Evolutionary conservation across 192 early-diverging fungal species (phyloP).

Genomic region (Thamnidium elegans): DNA sequence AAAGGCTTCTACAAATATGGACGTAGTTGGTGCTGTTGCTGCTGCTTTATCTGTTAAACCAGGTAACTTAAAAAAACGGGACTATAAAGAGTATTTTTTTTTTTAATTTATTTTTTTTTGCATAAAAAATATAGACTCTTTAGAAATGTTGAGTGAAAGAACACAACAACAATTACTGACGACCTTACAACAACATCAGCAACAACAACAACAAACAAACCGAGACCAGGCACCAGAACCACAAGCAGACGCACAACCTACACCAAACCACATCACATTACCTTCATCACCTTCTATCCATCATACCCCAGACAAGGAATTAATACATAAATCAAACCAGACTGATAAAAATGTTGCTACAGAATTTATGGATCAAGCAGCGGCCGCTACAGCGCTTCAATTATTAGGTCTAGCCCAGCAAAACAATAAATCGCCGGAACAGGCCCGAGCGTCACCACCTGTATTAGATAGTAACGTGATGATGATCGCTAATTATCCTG

Average conservation of each 20-base stretch:
- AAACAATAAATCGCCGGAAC: too few species aligned
- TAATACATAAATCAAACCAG: conserved; percentile 6
- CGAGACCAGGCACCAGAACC: background rate
- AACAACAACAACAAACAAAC: background rate
- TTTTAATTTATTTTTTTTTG: background rate
- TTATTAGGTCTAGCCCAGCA: conserved; percentile 16
- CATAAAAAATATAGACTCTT: too few species aligned
- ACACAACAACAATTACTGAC: background rate
- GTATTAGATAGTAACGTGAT: conserved; percentile 12
- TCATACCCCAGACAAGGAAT: background rate
- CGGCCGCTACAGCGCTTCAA: conserved; percentile 30
- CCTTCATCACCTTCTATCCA: background rate
- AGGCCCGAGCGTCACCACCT: background rate
- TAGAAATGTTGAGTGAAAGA: background rate
- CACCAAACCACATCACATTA: background rate
- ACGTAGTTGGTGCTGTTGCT: conserved; percentile 22
- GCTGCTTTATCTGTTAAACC: conserved; percentile 22
- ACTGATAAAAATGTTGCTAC: background rate
- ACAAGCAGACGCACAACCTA: background rate
- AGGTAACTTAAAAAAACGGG: too few species aligned
- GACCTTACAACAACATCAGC: background rate
- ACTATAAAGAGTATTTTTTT: too few species aligned
- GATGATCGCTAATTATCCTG: conserved; percentile 27
- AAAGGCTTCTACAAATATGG: conserved; percentile 9
- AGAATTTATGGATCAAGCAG: conserved; percentile 27